Conservation (phyloP, 331 rosid species). For the Acacia pycnantha region DNA sequence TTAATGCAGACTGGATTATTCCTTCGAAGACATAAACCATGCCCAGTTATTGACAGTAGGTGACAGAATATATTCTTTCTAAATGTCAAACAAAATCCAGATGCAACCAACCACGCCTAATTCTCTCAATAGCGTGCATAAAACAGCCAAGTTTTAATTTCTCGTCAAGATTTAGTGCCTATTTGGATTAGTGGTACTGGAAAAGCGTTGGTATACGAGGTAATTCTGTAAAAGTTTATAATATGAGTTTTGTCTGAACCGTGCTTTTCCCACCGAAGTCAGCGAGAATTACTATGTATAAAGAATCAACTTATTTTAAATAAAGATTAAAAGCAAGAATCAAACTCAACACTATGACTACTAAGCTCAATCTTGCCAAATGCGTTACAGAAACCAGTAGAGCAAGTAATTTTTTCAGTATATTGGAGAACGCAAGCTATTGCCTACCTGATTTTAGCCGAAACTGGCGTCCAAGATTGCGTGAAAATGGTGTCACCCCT, state of each 20-base stretch:
- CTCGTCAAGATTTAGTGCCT: background rate
- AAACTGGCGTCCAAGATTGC: constrained; percentile 74
- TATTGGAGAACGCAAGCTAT: background rate
- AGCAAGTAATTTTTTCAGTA: background rate
- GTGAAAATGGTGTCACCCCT: constrained; percentile 78
- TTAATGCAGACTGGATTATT: background rate
- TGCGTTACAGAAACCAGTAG: background rate
- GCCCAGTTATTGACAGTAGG: background rate
- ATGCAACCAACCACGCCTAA: background rate
- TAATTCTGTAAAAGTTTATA: too few species aligned
- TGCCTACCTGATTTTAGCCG: constrained; percentile 44
- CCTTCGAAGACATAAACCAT: background rate
- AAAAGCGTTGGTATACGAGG: too few species aligned
- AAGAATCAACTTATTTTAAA: background rate
- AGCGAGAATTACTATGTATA: background rate
- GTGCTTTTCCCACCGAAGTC: too few species aligned
- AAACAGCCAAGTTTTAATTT: background rate
- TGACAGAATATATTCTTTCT: background rate
- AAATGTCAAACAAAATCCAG: background rate
- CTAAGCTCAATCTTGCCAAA: background rate
- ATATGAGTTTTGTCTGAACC: too few species aligned
- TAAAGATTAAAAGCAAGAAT: background rate
- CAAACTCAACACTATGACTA: background rate
- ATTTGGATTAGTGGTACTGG: too few species aligned
- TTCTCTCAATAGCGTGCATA: background rate